phyloP scores from a whole-genome alignment of 2,329 filamentous ascomycete genomes.

The Fusarium chuoi region DNA sequence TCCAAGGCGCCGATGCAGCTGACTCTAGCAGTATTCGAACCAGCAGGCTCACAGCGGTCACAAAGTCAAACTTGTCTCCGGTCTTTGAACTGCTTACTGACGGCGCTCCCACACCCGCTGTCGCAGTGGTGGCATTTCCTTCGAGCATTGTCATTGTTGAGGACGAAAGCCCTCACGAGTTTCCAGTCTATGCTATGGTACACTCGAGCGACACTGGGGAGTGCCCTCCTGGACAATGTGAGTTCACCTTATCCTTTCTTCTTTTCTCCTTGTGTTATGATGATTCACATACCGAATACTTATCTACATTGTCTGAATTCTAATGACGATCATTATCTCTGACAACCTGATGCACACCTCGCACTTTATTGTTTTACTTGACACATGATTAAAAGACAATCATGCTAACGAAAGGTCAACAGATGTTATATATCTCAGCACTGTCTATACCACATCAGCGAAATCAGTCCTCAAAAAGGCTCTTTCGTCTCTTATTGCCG shows the following conservation, averaged over 20 bases:
- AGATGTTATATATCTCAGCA: constrained; percentile 53
- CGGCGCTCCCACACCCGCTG: constrained; percentile 79
- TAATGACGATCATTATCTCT: constrained; percentile 88
- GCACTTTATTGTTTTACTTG: constrained; percentile 13
- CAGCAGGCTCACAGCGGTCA: constrained; percentile 73
- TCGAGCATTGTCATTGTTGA: constrained; percentile 55
- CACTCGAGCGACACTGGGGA: constrained; percentile 94
- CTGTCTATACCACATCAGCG: constrained; percentile 49
- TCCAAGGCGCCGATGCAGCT: constrained; percentile 55
- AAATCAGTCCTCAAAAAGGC: constrained; percentile 53
- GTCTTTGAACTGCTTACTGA: constrained; percentile 80
- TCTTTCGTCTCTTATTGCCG: constrained; percentile 54
- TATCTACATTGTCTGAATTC: constrained; percentile 99
- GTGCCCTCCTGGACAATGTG: constrained; percentile 89
- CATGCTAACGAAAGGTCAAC: constrained; percentile 47
- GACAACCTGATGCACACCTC: constrained; percentile 80
- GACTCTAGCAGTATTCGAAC: constrained; percentile 50
- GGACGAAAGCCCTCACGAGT: constrained; percentile 49
- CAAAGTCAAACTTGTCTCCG: constrained; percentile 70
- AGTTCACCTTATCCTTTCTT: constrained; percentile 59
- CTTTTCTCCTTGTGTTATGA: constrained; percentile 70
- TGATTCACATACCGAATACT: constrained; percentile 89
- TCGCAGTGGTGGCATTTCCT: constrained; percentile 76
- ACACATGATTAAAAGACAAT: constrained; percentile 6
- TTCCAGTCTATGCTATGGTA: constrained; percentile 69